Conservation (phyloP, 306 rosid genomes). For the Lupinus albus region DNA sequence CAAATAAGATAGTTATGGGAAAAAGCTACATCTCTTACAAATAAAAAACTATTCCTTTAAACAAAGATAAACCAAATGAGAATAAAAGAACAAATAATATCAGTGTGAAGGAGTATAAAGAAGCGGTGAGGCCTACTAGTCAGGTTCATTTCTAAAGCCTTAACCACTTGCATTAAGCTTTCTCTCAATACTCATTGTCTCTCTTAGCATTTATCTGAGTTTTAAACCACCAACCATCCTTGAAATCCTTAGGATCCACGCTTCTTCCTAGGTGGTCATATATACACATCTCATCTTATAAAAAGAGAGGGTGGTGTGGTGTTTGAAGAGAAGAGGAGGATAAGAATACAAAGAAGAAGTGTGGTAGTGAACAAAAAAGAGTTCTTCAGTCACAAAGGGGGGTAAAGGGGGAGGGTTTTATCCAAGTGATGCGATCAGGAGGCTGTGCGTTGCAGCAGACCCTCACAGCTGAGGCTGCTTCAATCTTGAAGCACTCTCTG, state of each 20-base stretch:
- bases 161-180: conserved; percentile 40
- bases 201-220: not conserved
- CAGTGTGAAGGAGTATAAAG: conserved; percentile 56
- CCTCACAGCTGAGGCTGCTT: conserved; percentile 98
- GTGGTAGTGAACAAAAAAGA: conserved; percentile 25
- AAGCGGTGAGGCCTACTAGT: conserved; percentile 45
- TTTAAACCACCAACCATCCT: conserved; percentile 18
- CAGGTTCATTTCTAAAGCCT: conserved; percentile 46
- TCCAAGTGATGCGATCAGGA: conserved; percentile 91
- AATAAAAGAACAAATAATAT: conserved; percentile 18
- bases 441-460: conserved; percentile 84
- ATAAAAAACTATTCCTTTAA: not conserved
- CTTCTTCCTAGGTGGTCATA: not conserved
- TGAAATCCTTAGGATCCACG: conserved; percentile 25
- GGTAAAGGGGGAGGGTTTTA: conserved; percentile 62
- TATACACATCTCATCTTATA: conserved; percentile 25
- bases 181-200: not conserved
- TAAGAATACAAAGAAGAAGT: conserved; percentile 17
- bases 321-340: conserved; percentile 32
- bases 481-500: conserved; percentile 84
- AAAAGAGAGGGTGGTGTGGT: conserved; percentile 41
- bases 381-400: conserved; percentile 35
- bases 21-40: conserved; percentile 36
- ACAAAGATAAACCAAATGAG: conserved; percentile 31
- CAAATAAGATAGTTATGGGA: too few species aligned